Evolutionary conservation across 305 asterid species (phyloP), one percentile per base, ranked within the genome.

Genomic region (Solanum aculeatissimum): DNA sequence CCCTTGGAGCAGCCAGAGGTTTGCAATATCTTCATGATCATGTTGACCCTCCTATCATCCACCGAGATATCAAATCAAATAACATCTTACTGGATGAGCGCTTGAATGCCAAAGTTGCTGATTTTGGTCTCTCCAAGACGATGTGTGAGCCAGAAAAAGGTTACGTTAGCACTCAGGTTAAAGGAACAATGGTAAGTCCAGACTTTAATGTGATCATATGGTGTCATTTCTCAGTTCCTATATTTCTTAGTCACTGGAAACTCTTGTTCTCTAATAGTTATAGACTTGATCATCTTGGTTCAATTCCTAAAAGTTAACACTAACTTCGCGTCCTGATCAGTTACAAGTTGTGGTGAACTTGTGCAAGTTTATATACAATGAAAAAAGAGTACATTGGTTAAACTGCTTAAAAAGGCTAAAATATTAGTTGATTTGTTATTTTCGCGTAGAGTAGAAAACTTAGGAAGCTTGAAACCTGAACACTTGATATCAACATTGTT

Each of bases 41-140:
- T 78, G 94, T 93, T 51, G 81, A 91, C 79, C 97, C 97, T 60
- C 92, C 93, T 15, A 90, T 93, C 89, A 92, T 93, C 85, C 97
- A 93, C 83, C 87, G 97, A 70, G 95, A 92, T 84, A 87, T 93
- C 71, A 93, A 93, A 81, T 88, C 97, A 10, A 92, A 88, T 87
- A 93, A 93, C 62, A 87, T 93, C 51, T 85, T 93, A 82, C 74
- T 93, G 75, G 95, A 93, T 29, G 92, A 93, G 15, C 90, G 88
- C 7, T 68, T 92, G 58, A 90, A 19, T 11, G 97, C 97, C 0
- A 92, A 93, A 91, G 95, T 93, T 77, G 95, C 93, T 18, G 95
- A 93, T 91, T 93, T 93, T 32, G 97, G 97, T 74, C 93, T 93
- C 84, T 93, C 94, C 15, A 92, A 89, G 90, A 91, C 74, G 9